A percentile compares a stretch with the other conserved stretches of the same genome.
These are phyloP conservation scores for Santalum album DNA, from an alignment of 164 flowering plant species.

Conservation along the genomic window DNA sequence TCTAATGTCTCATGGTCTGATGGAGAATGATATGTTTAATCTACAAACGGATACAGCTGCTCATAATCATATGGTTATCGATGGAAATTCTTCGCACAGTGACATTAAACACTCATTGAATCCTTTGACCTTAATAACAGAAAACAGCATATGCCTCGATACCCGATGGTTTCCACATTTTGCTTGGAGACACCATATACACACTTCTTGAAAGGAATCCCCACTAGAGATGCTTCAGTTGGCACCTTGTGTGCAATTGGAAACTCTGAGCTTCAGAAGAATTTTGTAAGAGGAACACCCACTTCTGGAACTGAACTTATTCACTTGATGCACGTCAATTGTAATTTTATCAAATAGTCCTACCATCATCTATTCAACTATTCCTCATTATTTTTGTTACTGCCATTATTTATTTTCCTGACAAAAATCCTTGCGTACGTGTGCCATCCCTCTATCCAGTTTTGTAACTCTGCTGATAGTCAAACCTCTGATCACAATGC, in stretches of 20 bases:
- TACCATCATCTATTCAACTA: too few relatives aligned
- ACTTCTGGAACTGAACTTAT: too few relatives aligned
- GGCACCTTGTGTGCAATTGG: slow-evolving; percentile 6
- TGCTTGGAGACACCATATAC: slow-evolving; percentile 25
- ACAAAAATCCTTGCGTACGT: too few relatives aligned
- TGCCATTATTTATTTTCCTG: too few relatives aligned
- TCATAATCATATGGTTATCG: slow-evolving; percentile 21
- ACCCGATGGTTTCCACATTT: slow-evolving; percentile 28
- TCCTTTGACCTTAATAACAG: slow-evolving; percentile 22
- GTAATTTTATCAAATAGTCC: too few relatives aligned
- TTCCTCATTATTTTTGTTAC: too few relatives aligned
- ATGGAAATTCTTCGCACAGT: slow-evolving; percentile 23
- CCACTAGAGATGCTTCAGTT: slow-evolving; percentile 8
- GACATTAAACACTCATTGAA: slow-evolving; percentile 23
- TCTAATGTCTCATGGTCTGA: not conserved
- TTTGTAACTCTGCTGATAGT: too few relatives aligned
- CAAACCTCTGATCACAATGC: too few relatives aligned
- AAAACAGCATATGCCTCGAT: slow-evolving; percentile 25
- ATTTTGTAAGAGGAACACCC: slow-evolving; percentile 22
- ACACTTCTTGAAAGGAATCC: slow-evolving; percentile 10
- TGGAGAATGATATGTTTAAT: slow-evolving; percentile 31
- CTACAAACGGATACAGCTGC: slow-evolving; percentile 9
- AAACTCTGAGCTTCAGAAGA: slow-evolving; percentile 19
- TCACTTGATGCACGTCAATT: too few relatives aligned
- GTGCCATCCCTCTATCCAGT: too few relatives aligned